Evolutionary conservation across 2,329 filamentous ascomycete species (phyloP), one percentile per base, ranked within the genome.

Genomic region (Tolypocladium paradoxum): DNA sequence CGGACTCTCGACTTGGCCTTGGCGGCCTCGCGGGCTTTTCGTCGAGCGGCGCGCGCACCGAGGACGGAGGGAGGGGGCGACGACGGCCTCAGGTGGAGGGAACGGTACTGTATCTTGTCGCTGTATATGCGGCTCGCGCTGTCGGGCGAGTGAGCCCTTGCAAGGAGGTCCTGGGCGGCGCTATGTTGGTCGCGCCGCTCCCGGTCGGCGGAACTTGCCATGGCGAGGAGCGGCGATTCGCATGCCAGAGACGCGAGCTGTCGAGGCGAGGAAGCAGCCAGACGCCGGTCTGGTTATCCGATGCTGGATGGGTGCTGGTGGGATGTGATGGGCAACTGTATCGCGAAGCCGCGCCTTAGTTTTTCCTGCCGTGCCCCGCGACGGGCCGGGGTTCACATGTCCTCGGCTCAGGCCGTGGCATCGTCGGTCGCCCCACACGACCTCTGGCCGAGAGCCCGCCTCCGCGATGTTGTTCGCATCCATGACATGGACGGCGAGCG

Each of bases 71-170:
- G 68, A 0, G 77, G 75, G 1, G 89, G 87, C 0, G 87, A 89
- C 24, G 84, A 86, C 7, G 89, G 84, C 43, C 86, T 83, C 4
- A 96, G 81, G 62, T 86, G 82, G 53, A 96, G 82, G 0, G 89
- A 85, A 48, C 90, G 89, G 65, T 89, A 84, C 62, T 89, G 83
- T 66, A 96, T 82, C 69, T 90, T 90, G 58, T 95, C 88, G 57
- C 78, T 76, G 75, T 87, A 92, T 68, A 96, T 88, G 52, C 83
- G 78, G 35, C 75, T 73, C 52, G 84, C 82, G 54, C 80, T 84
- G 58, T 86, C 78, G 29, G 89, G 85, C 2, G 88, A 85, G 70
- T 96, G 90, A 11, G 89, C 90, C 62, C 88, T 84, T 6, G 78
- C 71, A 51, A 97, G 84, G 50, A 96, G 82, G 8, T 76, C 71